Evolutionary conservation across 805 yeast genomes (phyloP).

Genomic region (Grigorovia jiainica): DNA sequence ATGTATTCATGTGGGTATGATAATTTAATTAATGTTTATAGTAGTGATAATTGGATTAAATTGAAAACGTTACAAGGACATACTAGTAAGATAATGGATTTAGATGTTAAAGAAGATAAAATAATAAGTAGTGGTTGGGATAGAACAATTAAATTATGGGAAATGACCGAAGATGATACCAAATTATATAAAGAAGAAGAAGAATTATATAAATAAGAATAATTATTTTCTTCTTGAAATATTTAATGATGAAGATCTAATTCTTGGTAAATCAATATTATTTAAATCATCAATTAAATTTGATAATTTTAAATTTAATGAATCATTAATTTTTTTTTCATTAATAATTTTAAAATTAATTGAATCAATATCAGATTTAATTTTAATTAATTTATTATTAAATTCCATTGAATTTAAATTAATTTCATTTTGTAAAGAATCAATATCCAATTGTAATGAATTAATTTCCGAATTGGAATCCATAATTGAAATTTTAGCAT

Average conservation of each 20-base stretch:
- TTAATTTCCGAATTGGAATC: slow-evolving; percentile 34
- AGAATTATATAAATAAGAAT: neutral
- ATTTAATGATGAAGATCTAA: slow-evolving; percentile 10
- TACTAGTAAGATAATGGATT: slow-evolving; percentile 62
- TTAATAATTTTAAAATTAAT: slow-evolving; percentile 8
- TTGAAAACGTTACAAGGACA: slow-evolving; percentile 45
- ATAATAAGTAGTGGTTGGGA: slow-evolving; percentile 79
- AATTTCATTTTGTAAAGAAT: slow-evolving; percentile 10
- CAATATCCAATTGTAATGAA: slow-evolving; percentile 8
- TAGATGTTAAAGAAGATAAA: slow-evolving; percentile 43
- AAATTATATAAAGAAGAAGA: too few relatives aligned
- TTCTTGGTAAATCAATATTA: slow-evolving; percentile 18
- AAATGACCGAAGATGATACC: too few relatives aligned
- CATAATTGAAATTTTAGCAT: slow-evolving; percentile 40
- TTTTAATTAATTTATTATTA: slow-evolving; percentile 3
- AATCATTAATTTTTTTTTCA: slow-evolving; percentile 8
- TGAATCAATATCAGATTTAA: slow-evolving; percentile 4
- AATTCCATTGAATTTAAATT: slow-evolving; percentile 7
- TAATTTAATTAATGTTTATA: slow-evolving; percentile 51
- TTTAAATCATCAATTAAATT: slow-evolving; percentile 13
- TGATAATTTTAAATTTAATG: slow-evolving; percentile 11
- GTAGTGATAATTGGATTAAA: slow-evolving; percentile 61
- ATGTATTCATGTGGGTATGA: slow-evolving; percentile 66
- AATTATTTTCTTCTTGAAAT: slow-evolving; percentile 5
- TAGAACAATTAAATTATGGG: slow-evolving; percentile 62